phyloP scores from a whole-genome alignment of 139 green algal genomes.

The Nannochloris sp. region DNA sequence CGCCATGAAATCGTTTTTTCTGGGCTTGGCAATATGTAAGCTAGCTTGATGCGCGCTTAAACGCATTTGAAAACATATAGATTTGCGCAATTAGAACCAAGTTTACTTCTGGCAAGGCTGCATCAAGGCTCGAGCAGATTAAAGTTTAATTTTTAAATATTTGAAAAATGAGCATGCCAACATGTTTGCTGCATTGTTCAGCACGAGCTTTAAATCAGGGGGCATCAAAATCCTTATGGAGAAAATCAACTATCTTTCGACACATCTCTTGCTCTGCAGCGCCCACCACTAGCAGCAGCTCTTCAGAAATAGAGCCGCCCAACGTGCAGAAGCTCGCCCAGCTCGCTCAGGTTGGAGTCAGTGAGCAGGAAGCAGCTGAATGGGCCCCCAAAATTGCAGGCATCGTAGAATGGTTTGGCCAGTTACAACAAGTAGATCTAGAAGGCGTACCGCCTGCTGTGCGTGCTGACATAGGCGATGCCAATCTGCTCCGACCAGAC shows the following conservation, averaged over 20 bases:
- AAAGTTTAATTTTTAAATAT: too few relatives aligned
- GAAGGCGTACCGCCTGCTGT: constrained; percentile 48
- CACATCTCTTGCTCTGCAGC: neutral
- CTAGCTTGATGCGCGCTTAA: too few relatives aligned
- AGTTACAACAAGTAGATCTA: constrained; percentile 63
- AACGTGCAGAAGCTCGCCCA: constrained; percentile 53
- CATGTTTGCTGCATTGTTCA: too few relatives aligned
- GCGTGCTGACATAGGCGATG: constrained; percentile 25
- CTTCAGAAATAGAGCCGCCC: constrained; percentile 16
- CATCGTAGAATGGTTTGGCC: constrained; percentile 73
- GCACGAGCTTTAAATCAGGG: too few relatives aligned
- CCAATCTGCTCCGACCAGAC: constrained; percentile 46
- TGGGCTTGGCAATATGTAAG: too few relatives aligned
- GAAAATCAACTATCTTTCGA: neutral
- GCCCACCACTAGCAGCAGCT: neutral
- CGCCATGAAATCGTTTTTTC: too few relatives aligned
- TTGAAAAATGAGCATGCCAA: too few relatives aligned
- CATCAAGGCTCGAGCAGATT: too few relatives aligned
- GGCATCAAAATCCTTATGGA: too few relatives aligned
- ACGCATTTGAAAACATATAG: too few relatives aligned
- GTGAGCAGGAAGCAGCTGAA: constrained; percentile 44
- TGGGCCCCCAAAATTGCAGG: constrained; percentile 56
- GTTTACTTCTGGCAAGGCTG: too few relatives aligned
- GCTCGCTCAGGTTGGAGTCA: constrained; percentile 51
- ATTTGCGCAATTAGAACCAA: too few relatives aligned